Percentiles rank a stretch among this genome's conserved stretches.
phyloP scores from a whole-genome alignment of 805 yeast species.

The Zygosaccharomyces gambellarensis region DNA sequence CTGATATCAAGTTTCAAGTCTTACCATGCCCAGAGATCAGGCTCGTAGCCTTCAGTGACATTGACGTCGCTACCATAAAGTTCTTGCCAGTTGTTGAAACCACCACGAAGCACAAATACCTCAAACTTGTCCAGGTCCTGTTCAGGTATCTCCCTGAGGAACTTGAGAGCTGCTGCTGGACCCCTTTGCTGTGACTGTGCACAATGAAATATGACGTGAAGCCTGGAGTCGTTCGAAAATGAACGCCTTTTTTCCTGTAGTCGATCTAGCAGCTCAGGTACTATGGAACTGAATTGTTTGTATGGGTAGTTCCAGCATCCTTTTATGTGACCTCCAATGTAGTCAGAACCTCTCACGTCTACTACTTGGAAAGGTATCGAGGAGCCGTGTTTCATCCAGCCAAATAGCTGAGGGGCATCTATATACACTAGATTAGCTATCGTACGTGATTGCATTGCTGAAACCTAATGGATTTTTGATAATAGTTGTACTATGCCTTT shows the following conservation, averaged over 20 bases:
- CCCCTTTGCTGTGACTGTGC: conserved; percentile 89
- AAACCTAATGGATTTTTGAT: no score
- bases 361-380: conserved; percentile 41
- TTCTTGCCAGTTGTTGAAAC: conserved; percentile 80
- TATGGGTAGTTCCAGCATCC: conserved; percentile 28
- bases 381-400: conserved; percentile 27
- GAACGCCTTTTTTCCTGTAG: conserved; percentile 28
- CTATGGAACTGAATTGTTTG: conserved; percentile 57
- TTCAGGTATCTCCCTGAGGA: conserved; percentile 36
- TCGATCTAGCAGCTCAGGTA: conserved; percentile 45
- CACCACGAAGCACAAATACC: conserved; percentile 75
- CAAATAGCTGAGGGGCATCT: conserved; percentile 22
- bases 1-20: neutral
- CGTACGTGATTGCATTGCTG: conserved; percentile 13
- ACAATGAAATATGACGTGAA: conserved; percentile 70
- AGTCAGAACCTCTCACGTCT: conserved; percentile 84
- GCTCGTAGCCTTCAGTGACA: conserved; percentile 59
- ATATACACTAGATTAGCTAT: conserved; percentile 24
- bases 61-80: conserved; percentile 59
- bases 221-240: conserved; percentile 20
- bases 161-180: conserved; percentile 72
- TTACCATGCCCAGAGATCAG: conserved; percentile 39
- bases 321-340: conserved; percentile 52
- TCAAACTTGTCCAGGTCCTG: conserved; percentile 36
- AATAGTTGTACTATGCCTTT: no score